Evolutionary conservation across 2,329 filamentous ascomycete species (phyloP), one percentile per base, ranked within the genome.

Genomic region (Mycogone perniciosa): DNA sequence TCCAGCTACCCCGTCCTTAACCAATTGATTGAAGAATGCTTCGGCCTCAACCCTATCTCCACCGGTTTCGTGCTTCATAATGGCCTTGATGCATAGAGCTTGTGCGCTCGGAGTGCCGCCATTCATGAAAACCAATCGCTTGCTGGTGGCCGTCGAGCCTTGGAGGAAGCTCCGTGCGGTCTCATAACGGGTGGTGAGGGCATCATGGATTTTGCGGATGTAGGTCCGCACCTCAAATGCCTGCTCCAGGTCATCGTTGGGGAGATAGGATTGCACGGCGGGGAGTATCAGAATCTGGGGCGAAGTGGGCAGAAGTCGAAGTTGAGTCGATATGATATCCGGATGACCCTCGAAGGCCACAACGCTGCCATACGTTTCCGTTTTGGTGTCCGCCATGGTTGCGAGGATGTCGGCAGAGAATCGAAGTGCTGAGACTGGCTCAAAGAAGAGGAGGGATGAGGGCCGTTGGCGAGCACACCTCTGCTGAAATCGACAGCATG

Each of bases 291-390:
- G 63, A 35, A 85, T 75, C 51, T 82, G 76, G 0, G 76, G 66
- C 1, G 80, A 84, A 4, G 71, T 73, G 7, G 82, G 82, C 8
- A 85, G 72, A 3, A 85, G 71, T 43, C 75, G 75, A 37, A 85
- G 66, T 57, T 85, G 82, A 4, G 79, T 82, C 27, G 76, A 74
- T 31, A 85, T 71, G 31, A 71, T 67, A 42, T 82, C 75, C 27
- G 65, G 59, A 31, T 78, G 71, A 5, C 82, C 82, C 60, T 85
- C 82, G 50, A 85, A 75, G 54, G 81, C 79, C 47, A 85, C 71
- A 48, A 85, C 65, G 60, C 72, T 77, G 43, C 80, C 80, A 43
- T 59, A 49, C 31, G 54, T 46, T n/a, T 58, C 56, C 46, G 59
- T 57, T 52, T 60, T 50, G 38, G 53, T 50, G 41, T 50, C 51